Evolutionary conservation across 2,329 filamentous ascomycete species (phyloP), one percentile per base, ranked within the genome.

Genomic region (Trichoderma asperellum): DNA sequence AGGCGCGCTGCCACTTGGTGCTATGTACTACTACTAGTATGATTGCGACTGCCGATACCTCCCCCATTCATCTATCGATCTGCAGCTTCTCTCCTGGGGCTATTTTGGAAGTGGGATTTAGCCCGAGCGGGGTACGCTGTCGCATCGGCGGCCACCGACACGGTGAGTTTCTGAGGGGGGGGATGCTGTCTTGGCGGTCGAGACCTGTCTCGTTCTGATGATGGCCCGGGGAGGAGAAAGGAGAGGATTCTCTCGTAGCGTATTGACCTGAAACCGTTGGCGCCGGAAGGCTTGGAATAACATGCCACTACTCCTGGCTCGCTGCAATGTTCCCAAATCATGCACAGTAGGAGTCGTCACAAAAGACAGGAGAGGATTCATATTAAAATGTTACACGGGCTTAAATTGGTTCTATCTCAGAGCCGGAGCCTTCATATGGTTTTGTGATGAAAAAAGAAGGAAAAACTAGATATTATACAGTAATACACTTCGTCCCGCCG

Each of bases 401-500:
- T 64, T 68, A n/a, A 21, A 70, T 70, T 70, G 59, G 65, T 68
- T 70, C 69, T 68, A 70, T 65, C 55, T 60, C 8, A 70, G 68
- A 70, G 58, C 58, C 65, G 52, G 24, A 70, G 65, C 65, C 65
- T 68, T 60, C 68, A 43, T 35, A 66, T 70, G 60, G 35, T 70
- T 60, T 43, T 18, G 40, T 18, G n/a, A 24, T 24, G 21, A 34
- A 2, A 18, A 69, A 71, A 57, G n/a, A 35, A 35, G 27, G 2
- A 49, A 49, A 57, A 67, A 74, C 11, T 68, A 43, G 49, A 74
- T 72, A 68, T 77, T 65, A 71, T 79, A 79, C 75, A 79, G 71
- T 76, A 73, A 71, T 77, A 77, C 76, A 78, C 75, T 59, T 72
- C 66, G 57, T 68, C 70, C 49, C 71, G 63, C 68, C 68, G 66